These are phyloP conservation scores for Erucastrum elatum DNA, from an alignment of 345 rosid species.

Conservation along the genomic window DNA sequence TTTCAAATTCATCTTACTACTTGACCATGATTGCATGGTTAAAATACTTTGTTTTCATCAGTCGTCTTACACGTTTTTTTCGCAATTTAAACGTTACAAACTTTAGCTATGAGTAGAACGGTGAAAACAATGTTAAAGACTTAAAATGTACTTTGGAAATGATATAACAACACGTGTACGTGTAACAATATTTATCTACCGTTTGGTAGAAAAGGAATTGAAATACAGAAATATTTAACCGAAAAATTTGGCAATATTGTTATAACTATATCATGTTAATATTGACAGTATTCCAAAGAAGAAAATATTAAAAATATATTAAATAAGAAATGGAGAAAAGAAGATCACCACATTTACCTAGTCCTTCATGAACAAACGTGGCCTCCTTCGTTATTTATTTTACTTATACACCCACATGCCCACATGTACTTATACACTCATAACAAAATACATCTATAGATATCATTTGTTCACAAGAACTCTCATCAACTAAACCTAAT, in stretches of 20 bases:
- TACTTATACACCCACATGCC: constrained; percentile 46
- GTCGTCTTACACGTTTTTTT: no score
- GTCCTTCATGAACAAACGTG: constrained; percentile 90
- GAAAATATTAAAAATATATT: neutral
- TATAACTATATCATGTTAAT: neutral
- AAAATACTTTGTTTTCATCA: no score
- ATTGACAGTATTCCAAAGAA: neutral
- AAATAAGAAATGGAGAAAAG: constrained; percentile 9
- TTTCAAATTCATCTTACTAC: no score
- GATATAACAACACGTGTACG: neutral
- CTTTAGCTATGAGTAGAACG: no score
- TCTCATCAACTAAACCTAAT: constrained; percentile 17
- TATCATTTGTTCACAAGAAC: constrained; percentile 27
- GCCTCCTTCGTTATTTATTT: constrained; percentile 40
- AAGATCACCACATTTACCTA: constrained; percentile 57
- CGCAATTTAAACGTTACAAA: no score
- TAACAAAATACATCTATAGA: constrained; percentile 3
- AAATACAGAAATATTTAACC: neutral
- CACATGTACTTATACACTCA: constrained; percentile 9
- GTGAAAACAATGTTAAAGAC: no score
- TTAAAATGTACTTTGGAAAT: neutral
- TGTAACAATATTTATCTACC: neutral
- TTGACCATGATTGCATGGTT: no score
- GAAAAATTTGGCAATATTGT: neutral
- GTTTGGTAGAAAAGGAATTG: neutral